Conservation (phyloP, 768 basidiomycete genomes). For the Phlebiopsis flavidoalba region DNA sequence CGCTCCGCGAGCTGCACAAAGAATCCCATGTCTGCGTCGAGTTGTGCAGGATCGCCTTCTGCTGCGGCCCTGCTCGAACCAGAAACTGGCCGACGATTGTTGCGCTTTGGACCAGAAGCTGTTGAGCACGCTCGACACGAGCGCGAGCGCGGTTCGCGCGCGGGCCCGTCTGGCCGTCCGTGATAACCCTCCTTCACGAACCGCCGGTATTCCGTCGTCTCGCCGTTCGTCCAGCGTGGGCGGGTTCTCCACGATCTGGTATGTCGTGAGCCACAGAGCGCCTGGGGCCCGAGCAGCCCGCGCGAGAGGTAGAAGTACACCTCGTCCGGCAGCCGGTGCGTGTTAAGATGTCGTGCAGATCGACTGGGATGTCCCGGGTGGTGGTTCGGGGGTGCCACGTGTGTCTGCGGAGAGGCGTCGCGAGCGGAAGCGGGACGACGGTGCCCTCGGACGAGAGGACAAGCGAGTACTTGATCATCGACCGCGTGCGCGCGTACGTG, state of each 20-base stretch:
- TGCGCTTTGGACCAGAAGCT: slow-evolving; percentile 68
- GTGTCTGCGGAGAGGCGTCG: slow-evolving; percentile 45
- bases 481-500: slow-evolving; percentile 81
- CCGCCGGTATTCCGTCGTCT: slow-evolving; percentile 89
- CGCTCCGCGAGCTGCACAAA: slow-evolving; percentile 82
- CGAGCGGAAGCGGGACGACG: slow-evolving; percentile 77
- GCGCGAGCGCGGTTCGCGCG: slow-evolving; percentile 85
- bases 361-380: slow-evolving; percentile 84
- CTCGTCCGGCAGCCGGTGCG: slow-evolving; percentile 90
- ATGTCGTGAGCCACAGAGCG: slow-evolving; percentile 91
- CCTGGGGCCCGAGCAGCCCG: slow-evolving; percentile 83
- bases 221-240: slow-evolving; percentile 95
- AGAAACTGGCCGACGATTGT: slow-evolving; percentile 68
- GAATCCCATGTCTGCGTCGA: slow-evolving; percentile 78
- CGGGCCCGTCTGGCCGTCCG: slow-evolving; percentile 91
- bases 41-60: slow-evolving; percentile 61
- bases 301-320: slow-evolving; percentile 95
- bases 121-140: slow-evolving; percentile 78
- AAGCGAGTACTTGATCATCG: slow-evolving; percentile 89
- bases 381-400: slow-evolving; percentile 43
- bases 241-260: slow-evolving; percentile 77
- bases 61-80: slow-evolving; percentile 62
- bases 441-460: slow-evolving; percentile 84
- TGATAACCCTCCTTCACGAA: slow-evolving; percentile 96
- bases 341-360: slow-evolving; percentile 95